Conservation (phyloP, 139 green algal species). For the Nannochloris sp. region DNA sequence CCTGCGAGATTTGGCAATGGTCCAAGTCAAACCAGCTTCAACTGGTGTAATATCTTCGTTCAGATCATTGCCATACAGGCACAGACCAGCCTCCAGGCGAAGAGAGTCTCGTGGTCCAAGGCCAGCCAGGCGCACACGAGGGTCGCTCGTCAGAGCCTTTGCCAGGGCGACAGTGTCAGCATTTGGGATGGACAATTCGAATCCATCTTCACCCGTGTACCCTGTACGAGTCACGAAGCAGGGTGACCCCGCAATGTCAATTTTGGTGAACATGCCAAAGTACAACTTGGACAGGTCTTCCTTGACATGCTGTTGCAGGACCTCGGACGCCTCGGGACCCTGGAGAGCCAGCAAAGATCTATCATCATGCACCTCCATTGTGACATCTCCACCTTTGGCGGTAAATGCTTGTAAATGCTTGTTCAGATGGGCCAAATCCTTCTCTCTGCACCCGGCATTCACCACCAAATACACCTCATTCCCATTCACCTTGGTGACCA, state of each 20-base stretch:
- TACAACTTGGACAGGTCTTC: constrained; percentile 78
- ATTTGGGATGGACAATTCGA: constrained; percentile 89
- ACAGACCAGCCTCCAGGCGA: constrained; percentile 95
- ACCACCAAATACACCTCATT: constrained; percentile 93
- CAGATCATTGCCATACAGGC: constrained; percentile 97
- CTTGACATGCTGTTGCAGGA: constrained; percentile 40
- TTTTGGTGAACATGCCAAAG: constrained; percentile 77
- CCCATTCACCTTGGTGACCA: constrained; percentile 38
- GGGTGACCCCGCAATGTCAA: constrained; percentile 64
- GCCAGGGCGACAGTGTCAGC: constrained; percentile 53
- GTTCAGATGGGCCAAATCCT: constrained; percentile 88
- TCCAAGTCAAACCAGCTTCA: constrained; percentile 96
- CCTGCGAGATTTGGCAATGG: constrained; percentile 80
- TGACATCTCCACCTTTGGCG: constrained; percentile 42
- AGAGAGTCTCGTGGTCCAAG: constrained; percentile 89
- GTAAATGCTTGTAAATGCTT: constrained; percentile 65
- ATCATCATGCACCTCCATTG: constrained; percentile 76
- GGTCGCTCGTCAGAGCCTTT: constrained; percentile 56
- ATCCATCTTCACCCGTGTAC: constrained; percentile 99
- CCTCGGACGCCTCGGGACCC: constrained; percentile 56
- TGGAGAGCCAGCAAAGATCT: constrained; percentile 86
- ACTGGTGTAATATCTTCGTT: constrained; percentile 87
- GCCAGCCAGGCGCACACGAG: constrained; percentile 63
- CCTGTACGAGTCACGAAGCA: constrained; percentile 89
- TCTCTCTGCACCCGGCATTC: constrained; percentile 94